Evolutionary conservation across 352 stramenopile species (phyloP), one percentile per base, ranked within the genome.

Genomic region (Globisporangium orthogonon): DNA sequence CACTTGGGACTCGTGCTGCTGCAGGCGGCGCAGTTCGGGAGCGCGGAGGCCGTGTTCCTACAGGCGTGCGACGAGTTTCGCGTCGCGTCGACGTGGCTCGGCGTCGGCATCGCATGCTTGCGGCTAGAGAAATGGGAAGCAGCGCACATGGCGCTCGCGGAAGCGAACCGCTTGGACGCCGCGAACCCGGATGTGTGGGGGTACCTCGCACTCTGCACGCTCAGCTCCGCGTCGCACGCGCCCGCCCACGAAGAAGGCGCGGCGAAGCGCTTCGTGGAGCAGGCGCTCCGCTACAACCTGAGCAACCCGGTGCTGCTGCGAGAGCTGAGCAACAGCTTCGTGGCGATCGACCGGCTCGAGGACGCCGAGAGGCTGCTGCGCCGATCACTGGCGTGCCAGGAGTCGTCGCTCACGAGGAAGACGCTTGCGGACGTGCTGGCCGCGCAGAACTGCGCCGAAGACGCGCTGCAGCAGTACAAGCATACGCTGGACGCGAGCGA

Each of bases 261-360:
- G 17, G 77, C 64, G 4, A 67, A 74, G 49, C 70, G 71, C 13
- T 78, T 73, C 56, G 70, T 91, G 7, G 60, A 74, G 4, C 78
- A 93, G 63, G 81, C 81, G 1, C 61, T 93, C 35, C 70, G 79
- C 4, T 70, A 80, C 50, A 67, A 87, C 23, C 52, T 89, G 54
- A 76, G 67, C 48, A 92, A 86, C 49, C 71, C 78, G 0, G 76
- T 62, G 31, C 64, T 94, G 28, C 63, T 91, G 33, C 70, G 84
- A 11, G 84, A 94, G 43, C 74, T 94, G n/a, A 90, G 84, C 66
- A 92, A 76, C 63, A 78, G 67, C 31, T 92, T 89, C 31, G 74
- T 94, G 7, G 78, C 84, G 30, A 76, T 88, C 48, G 84, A 94
- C 60, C 74, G 78, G 1, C 73, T 94, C 1, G 82, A 91, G 64